Conservation (phyloP, 2,329 filamentous ascomycete genomes). For the Mariannaea sp. region DNA sequence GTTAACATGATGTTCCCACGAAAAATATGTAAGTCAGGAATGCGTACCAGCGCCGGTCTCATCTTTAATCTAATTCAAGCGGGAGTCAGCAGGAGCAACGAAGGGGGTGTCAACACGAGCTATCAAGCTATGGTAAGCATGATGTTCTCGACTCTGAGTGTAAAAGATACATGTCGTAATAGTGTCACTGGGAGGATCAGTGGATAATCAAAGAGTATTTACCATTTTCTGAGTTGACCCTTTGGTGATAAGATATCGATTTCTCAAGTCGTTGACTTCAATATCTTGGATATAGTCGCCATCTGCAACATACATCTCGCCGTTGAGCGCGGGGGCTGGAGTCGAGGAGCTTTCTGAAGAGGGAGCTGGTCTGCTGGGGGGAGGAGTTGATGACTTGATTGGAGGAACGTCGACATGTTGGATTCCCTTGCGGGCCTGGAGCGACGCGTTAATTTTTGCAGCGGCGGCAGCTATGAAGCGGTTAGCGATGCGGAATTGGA, state of each 20-base stretch:
- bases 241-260: slow-evolving; percentile 96
- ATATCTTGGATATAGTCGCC: slow-evolving; percentile 99
- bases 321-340: slow-evolving; percentile 67
- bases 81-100: slow-evolving; percentile 94
- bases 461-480: slow-evolving; percentile 74
- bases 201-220: slow-evolving; percentile 68
- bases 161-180: slow-evolving; percentile 43
- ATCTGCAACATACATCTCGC: slow-evolving; percentile 91
- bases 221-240: slow-evolving; percentile 99
- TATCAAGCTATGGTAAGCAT: slow-evolving; percentile 73
- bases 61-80: slow-evolving; percentile 98
- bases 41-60: slow-evolving; percentile 99
- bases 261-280: slow-evolving; percentile 96
- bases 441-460: slow-evolving; percentile 81
- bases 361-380: slow-evolving; percentile 46
- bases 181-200: slow-evolving; percentile 45
- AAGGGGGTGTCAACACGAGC: slow-evolving; percentile 65
- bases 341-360: slow-evolving; percentile 39
- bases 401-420: slow-evolving; percentile 90
- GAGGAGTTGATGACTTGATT: slow-evolving; percentile 63
- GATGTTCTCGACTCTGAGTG: slow-evolving; percentile 60
- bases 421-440: slow-evolving; percentile 85
- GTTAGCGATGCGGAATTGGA: slow-evolving; percentile 9
- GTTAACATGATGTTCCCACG: slow-evolving; percentile 62
- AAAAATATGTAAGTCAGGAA: slow-evolving; percentile 36